Conservation (phyloP, 495 filamentous ascomycete species). For the Podospora pseudoanserina region DNA sequence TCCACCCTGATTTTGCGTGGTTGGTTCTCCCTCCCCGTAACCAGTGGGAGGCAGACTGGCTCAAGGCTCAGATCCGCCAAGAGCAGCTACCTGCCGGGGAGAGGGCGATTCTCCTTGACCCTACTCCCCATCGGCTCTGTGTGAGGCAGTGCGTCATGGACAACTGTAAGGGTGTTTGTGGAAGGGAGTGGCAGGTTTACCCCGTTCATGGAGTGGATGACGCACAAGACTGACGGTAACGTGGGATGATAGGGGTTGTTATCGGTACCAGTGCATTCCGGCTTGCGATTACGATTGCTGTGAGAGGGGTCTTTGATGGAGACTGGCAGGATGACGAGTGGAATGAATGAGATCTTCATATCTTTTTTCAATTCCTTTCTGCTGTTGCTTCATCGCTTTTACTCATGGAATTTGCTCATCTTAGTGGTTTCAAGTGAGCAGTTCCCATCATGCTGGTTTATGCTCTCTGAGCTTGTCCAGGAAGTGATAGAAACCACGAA, state of each 20-base stretch:
- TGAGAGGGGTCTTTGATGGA: neutral
- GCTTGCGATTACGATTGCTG: neutral
- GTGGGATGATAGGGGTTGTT: neutral
- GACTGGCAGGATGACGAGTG: neutral
- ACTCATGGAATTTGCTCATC: too few species aligned
- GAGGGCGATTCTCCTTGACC: neutral
- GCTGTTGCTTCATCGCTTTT: too few species aligned
- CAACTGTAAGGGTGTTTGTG: neutral
- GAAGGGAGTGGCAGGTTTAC: neutral
- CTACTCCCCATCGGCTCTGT: neutral
- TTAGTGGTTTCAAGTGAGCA: too few species aligned
- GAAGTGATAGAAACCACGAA: too few species aligned
- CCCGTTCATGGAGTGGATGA: neutral
- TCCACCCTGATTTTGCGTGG: too few species aligned
- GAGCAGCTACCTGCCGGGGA: neutral
- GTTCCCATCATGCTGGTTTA: too few species aligned
- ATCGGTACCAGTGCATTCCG: neutral
- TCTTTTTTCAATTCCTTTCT: too few species aligned
- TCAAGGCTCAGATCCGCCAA: neutral
- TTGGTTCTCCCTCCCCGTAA: too few species aligned
- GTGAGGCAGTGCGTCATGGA: neutral
- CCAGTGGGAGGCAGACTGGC: neutral
- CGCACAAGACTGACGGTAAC: neutral
- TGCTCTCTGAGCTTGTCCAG: too few species aligned
- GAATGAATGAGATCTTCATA: neutral